Percentiles rank a stretch among this genome's conserved stretches.
phyloP scores from a whole-genome alignment of 495 filamentous ascomycete genomes.

The Bryoglossum gracile region DNA sequence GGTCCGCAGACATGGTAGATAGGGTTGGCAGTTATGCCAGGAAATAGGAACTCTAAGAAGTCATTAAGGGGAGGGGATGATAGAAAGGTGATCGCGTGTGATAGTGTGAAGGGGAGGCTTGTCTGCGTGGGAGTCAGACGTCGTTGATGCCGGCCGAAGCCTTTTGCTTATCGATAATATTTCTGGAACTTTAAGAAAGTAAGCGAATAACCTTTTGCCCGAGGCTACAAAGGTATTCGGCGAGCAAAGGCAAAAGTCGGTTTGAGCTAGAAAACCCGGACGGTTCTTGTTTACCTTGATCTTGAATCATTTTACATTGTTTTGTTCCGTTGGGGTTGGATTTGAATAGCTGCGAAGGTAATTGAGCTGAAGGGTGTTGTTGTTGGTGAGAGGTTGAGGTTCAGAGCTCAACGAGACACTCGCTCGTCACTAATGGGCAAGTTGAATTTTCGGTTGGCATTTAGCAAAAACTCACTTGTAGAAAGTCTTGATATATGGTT shows the following conservation, averaged over 20 bases:
- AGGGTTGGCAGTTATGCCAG: slow-evolving; percentile 12
- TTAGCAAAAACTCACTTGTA: background rate
- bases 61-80: slow-evolving; percentile 3
- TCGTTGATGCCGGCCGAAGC: background rate
- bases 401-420: background rate
- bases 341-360: too few relatives aligned
- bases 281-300: background rate
- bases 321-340: background rate
- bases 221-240: too few relatives aligned
- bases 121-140: background rate
- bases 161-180: slow-evolving; percentile 3
- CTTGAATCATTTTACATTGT: background rate
- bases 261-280: background rate
- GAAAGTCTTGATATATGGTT: too few relatives aligned
- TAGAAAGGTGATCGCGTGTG: slow-evolving; percentile 1
- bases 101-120: background rate
- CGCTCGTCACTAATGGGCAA: background rate
- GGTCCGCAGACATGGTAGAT: slow-evolving; percentile 21
- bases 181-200: too few relatives aligned
- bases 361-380: background rate
- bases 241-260: background rate
- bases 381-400: background rate
- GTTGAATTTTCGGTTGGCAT: background rate
- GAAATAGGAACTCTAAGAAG: slow-evolving; percentile 2
- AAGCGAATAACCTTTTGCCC: background rate